Base-by-base conservation (phyloP, 352 stramenopile genomes). In the Pythium dissimile region DNA sequence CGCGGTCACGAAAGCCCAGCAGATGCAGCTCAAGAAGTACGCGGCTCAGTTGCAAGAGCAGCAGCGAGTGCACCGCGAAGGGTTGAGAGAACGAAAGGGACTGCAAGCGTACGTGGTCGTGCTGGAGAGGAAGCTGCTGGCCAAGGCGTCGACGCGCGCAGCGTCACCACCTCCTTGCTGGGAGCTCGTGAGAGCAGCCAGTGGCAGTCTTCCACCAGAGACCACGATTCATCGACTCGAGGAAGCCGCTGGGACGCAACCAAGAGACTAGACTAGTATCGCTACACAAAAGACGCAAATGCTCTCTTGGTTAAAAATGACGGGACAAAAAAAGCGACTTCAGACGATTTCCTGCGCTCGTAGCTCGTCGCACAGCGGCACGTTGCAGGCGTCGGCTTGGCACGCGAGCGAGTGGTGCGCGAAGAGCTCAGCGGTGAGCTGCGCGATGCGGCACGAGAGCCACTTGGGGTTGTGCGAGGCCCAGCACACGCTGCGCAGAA, bases 401-500 rank as follows among this genome's bases (percentile, higher is more conserved):
- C 78, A 86, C 50, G 77, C 48, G 16, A 86, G 57, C 20, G 73
- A 73, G 32, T 87, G 75, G 55, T 71, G 79, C 6, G 71, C 56
- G n/a, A 87, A 80, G 13, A 89, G 69, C 54, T 83, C 58, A 24
- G 74, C 75, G 0, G 67, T 81, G 11, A 74, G 58, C 10, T 64
- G 58, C 11, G 78, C 78, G 16, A 88, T 69, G 5, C 59, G 65
- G 35, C 73, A 81, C 16, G 62, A 58, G 28, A 73, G 64, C 78
- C 78, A 88, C 21, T 75, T 69, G 9, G 72, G 64, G 47, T 69
- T 86, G 50, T 86, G 78, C 28, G 78, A 86, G 26, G 72, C 76
- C 78, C 78, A 88, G 64, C 72, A 86, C 27, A 76, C 70, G 38
- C 74, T 83, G n/a, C 77, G 73, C 45, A 89, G 44, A 35, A 86